phyloP scores from a whole-genome alignment of 2,329 filamentous ascomycete genomes.

The Aspergillus fumigatus region DNA sequence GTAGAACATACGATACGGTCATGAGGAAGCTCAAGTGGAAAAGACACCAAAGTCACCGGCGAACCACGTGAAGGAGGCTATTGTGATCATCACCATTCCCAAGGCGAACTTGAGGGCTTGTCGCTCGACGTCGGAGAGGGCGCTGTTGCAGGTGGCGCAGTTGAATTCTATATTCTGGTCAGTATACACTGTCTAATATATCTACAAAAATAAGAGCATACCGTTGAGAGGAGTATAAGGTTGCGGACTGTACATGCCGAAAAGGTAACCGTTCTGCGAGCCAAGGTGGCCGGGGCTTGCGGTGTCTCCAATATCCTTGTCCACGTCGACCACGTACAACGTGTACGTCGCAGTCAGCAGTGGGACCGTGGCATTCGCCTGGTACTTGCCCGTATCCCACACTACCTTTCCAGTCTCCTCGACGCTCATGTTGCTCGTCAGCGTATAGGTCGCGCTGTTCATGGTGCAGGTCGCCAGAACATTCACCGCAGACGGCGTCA shows the following conservation, averaged over 20 bases:
- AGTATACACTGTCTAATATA: constrained; percentile 9
- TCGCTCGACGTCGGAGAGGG: constrained; percentile 49
- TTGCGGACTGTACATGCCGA: constrained; percentile 60
- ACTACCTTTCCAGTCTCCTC: constrained; percentile 48
- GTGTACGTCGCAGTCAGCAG: constrained; percentile 60
- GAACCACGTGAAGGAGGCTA: constrained; percentile 55
- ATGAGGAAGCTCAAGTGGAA: constrained; percentile 15
- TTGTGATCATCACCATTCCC: constrained; percentile 52
- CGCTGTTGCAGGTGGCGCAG: constrained; percentile 55
- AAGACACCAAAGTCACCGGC: constrained; percentile 39
- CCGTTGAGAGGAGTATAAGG: constrained; percentile 47
- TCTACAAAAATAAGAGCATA: constrained; percentile 30
- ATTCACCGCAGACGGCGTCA: constrained; percentile 56
- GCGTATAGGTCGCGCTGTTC: constrained; percentile 58
- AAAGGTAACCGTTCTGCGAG: constrained; percentile 49
- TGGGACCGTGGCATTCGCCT: constrained; percentile 45
- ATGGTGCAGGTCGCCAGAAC: constrained; percentile 57
- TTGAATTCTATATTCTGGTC: constrained; percentile 41
- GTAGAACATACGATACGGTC: not conserved
- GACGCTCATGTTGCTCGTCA: constrained; percentile 56
- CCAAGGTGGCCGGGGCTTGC: constrained; percentile 53
- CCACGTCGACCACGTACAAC: constrained; percentile 58
- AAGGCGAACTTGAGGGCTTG: constrained; percentile 54
- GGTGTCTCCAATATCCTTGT: constrained; percentile 48
- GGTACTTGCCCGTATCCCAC: constrained; percentile 58